These are phyloP conservation scores for Styphnolobium japonicum DNA, from an alignment of 306 rosid species.

Conservation along the genomic window DNA sequence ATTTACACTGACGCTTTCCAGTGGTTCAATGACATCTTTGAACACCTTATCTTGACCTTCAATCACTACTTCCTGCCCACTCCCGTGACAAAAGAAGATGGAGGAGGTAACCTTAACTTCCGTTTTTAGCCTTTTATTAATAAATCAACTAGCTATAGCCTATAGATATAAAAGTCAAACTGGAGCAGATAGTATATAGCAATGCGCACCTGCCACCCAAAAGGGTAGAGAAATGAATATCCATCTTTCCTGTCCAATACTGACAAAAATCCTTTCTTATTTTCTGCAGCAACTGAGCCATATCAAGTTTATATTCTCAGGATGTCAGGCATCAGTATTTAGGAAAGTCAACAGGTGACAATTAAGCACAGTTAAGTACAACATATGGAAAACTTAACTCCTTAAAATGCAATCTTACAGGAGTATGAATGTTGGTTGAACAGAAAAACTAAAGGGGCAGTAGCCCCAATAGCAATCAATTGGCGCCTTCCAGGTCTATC, in stretches of 20 bases:
- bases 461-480: conserved; percentile 54
- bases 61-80: conserved; percentile 71
- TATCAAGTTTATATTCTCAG: conserved; percentile 78
- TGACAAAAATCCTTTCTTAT: conserved; percentile 63
- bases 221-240: conserved; percentile 83
- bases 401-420: conserved; percentile 64
- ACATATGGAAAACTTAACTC: conserved; percentile 23
- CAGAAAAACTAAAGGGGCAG: conserved; percentile 59
- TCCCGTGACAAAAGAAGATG: conserved; percentile 30
- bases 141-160: conserved; percentile 26
- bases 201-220: conserved; percentile 90
- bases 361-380: conserved; percentile 4
- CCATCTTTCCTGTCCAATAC: conserved; percentile 82
- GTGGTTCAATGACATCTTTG: conserved; percentile 92
- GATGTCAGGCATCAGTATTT: conserved; percentile 48
- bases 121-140: conserved; percentile 1
- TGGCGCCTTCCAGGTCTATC: conserved; percentile 86
- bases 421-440: conserved; percentile 58
- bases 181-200: conserved; percentile 6
- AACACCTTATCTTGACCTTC: conserved; percentile 98
- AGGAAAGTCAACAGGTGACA: conserved; percentile 33
- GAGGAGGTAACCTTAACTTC: conserved; percentile 28
- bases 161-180: conserved; percentile 18
- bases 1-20: conserved; percentile 84
- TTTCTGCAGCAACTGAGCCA: conserved; percentile 99